A percentile compares a stretch with the other conserved stretches of the same genome.
These are phyloP conservation scores for Phytophthora gonapodyides DNA, from an alignment of 352 stramenopile genomes.

Conservation along the genomic window DNA sequence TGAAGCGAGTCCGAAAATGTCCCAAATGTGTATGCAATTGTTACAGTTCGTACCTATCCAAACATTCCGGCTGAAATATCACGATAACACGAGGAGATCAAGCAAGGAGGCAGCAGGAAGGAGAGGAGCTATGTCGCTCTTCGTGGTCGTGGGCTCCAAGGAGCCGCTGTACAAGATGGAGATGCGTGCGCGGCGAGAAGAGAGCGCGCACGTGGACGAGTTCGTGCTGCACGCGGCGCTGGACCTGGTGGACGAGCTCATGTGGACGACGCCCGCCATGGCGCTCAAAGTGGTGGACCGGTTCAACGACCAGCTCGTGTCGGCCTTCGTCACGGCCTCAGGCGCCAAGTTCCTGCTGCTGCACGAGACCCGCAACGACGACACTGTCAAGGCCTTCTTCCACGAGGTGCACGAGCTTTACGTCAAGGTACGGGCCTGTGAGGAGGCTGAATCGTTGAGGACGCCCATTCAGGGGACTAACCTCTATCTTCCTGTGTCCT, in stretches of 20 bases:
- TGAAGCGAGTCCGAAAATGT: too few species aligned
- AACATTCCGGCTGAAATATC: too few species aligned
- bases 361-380: conserved; percentile 94
- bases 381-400: conserved; percentile 97
- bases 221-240: conserved; percentile 98
- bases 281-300: conserved; percentile 93
- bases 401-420: conserved; percentile 98
- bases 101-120: neutral
- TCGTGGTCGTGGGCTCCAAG: conserved; percentile 86
- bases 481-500: conserved; percentile 9
- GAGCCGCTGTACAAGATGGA: conserved; percentile 90
- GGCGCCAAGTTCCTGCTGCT: conserved; percentile 97
- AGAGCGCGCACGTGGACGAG: conserved; percentile 94
- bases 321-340: conserved; percentile 95
- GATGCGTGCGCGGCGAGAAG: conserved; percentile 78
- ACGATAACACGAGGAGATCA: too few species aligned
- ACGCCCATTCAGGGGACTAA: neutral
- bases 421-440: conserved; percentile 85
- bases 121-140: conserved; percentile 64
- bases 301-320: conserved; percentile 98
- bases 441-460: neutral
- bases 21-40: too few species aligned
- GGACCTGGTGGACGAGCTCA: conserved; percentile 96
- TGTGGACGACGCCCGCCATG: conserved; percentile 95
- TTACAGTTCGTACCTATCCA: too few species aligned